Evolutionary conservation across 2,329 filamentous ascomycete species (phyloP), one percentile per base, ranked within the genome.

Genomic region (Blastomyces emzantsi): DNA sequence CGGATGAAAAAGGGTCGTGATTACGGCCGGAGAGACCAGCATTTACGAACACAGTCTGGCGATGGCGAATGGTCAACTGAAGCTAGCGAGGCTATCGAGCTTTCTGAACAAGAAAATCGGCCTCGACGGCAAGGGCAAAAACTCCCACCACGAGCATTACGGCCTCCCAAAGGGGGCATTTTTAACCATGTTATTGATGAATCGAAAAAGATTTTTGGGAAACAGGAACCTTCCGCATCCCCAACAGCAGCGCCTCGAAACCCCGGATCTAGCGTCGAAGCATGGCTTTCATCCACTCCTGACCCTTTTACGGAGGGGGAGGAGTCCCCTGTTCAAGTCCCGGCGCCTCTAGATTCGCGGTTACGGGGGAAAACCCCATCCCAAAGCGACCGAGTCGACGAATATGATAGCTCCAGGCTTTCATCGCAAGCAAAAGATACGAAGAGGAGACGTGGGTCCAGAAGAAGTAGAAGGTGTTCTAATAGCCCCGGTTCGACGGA

Each of bases 271-370:
- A 83, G 83, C 58, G 81, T 88, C 33, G 83, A 87, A 72, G 82
- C 84, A 59, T 88, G 85, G 85, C 78, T 88, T 6, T 80, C 80
- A 2, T 77, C 76, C 61, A 84, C 83, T 2, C 77, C 81, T 9
- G 83, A 85, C 71, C 82, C 83, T 2, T 83, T 85, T 64, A 65
- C 79, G 58, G 81, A 83, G n/a, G 67, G 71, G 41, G 69, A 66
- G 28, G 57, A 71, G 28, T 67, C 69, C 3, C 69, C 71, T 36
- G 74, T 72, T 54, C 76, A 78, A 57, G 70, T 78, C 43, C 76
- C 77, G 9, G 73, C 74, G 33, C 76, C 77, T 11, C 63, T 78
- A 39, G 77, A 76, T 61, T 76, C 76, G 60, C 58, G 28, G 58
- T 73, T 74, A 3, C 73, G 73, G 33, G 72, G 73, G 36, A 67